phyloP scores from a whole-genome alignment of 441 rosid genomes.

The Pelargonium fulgidum region DNA sequence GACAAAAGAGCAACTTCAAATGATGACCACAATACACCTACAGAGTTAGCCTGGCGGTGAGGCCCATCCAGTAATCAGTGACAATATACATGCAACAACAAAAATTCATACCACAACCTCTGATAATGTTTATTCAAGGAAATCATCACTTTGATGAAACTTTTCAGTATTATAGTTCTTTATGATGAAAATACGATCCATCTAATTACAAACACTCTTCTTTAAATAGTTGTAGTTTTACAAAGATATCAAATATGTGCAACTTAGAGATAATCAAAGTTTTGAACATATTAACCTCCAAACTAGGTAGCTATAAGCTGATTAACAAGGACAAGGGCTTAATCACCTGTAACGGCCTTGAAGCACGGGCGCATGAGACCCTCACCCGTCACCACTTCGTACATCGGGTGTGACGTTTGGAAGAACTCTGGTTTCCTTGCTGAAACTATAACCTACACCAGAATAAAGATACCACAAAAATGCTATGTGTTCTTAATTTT shows the following conservation, averaged over 20 bases:
- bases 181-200: neutral
- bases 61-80: neutral
- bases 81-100: neutral
- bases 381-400: conserved; percentile 93
- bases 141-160: neutral
- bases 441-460: conserved; percentile 76
- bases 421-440: conserved; percentile 99
- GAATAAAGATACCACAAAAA: conserved; percentile 10
- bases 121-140: neutral
- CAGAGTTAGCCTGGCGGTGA: neutral
- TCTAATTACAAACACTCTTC: neutral
- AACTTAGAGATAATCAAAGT: neutral
- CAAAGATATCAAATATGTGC: neutral
- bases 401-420: conserved; percentile 91
- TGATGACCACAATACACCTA: neutral
- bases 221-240: neutral
- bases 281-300: neutral
- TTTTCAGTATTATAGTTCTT: neutral
- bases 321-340: conserved; percentile 18
- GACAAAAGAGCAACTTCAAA: neutral
- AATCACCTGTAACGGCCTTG: conserved; percentile 75
- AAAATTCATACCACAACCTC: neutral
- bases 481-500: neutral
- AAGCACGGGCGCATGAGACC: conserved; percentile 97
- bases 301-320: neutral